These are phyloP conservation scores for Chaetomidium leptoderma DNA, from an alignment of 495 filamentous ascomycete genomes.

Conservation along the genomic window DNA sequence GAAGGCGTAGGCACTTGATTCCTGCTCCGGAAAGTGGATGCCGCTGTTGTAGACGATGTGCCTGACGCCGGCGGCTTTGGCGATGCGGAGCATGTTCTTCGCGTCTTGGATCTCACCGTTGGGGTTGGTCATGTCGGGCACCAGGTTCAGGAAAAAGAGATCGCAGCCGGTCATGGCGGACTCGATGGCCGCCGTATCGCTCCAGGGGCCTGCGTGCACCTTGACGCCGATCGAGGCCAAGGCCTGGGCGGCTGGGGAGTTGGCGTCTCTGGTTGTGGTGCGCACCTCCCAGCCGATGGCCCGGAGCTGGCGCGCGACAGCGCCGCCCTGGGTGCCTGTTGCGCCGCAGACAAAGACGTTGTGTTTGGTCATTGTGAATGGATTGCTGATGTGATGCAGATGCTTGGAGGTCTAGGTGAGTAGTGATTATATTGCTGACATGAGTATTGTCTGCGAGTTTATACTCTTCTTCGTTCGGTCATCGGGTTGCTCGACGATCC, in stretches of 20 bases:
- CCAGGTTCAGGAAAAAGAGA: slow-evolving; percentile 47
- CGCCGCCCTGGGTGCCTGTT: slow-evolving; percentile 49
- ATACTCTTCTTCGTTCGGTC: no score
- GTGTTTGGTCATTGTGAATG: slow-evolving; percentile 2
- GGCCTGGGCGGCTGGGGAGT: slow-evolving; percentile 32
- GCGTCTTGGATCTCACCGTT: slow-evolving; percentile 37
- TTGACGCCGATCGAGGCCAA: slow-evolving; percentile 40
- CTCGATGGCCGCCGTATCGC: slow-evolving; percentile 37
- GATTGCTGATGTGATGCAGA: not conserved
- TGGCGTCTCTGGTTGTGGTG: slow-evolving; percentile 38
- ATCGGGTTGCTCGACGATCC: no score
- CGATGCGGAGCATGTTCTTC: slow-evolving; percentile 38
- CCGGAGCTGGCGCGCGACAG: slow-evolving; percentile 39
- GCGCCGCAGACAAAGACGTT: slow-evolving; percentile 44
- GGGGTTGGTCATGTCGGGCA: slow-evolving; percentile 30
- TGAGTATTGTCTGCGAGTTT: not conserved
- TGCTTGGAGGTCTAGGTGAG: not conserved
- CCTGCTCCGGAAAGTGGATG: slow-evolving; percentile 18
- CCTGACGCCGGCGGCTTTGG: slow-evolving; percentile 39
- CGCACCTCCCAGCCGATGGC: slow-evolving; percentile 36
- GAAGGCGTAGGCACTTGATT: slow-evolving; percentile 31
- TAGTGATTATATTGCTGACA: not conserved
- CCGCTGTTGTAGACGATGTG: slow-evolving; percentile 40
- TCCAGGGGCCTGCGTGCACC: slow-evolving; percentile 40
- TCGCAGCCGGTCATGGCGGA: slow-evolving; percentile 39